Evolutionary conservation across 495 filamentous ascomycete genomes (phyloP), one percentile per base, ranked within the genome.

Genomic region (Trichoderma virens): DNA sequence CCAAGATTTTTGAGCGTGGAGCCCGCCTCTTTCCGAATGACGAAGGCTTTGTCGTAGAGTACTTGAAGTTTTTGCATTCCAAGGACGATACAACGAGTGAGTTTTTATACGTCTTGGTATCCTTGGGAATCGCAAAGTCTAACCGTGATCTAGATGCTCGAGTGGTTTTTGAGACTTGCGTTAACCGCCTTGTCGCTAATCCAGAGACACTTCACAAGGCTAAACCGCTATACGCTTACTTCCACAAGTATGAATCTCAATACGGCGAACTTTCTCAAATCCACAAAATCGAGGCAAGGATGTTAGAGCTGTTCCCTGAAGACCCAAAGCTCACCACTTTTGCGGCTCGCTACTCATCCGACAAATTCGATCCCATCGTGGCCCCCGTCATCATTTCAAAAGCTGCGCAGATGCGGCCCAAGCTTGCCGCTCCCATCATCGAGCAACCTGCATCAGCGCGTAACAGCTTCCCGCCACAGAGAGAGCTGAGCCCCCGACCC

Each of bases 1-100:
- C 88, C 34, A 96, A 91, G 75, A 97, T 98, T 63, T 98, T 97
- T 71, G 95, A 98, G 67, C 86, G 92, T 32, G 94, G 95, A 41
- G 85, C 93, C 59, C 93, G 90, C 68, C 80, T 98, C 2, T 98
- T 97, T 71, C 92, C 92, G 0, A 88, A 94, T 23, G 93, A 97
- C 69, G 93, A 95, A 70, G 79, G 85, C 61, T 98, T 97, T 75
- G 88, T 92, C 8, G 80, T 98, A 41, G 92, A 96, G 72, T 97
- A 98, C 70, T 77, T 98, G 70, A 97, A 97, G 76, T 92, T 97
- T 77, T 80, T 98, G 59, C 86, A 97, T 64, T 86, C 89, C 27
- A 88, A 89, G 68, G 93, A 95, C 65, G 94, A 98, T 74, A 86
- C 90, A 60, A 96, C 90, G 54, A 98, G 92, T 96, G 82, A 84